These are phyloP conservation scores for Breviolum minutum DNA, from an alignment of 73 alveolate genomes.

Conservation along the genomic window DNA sequence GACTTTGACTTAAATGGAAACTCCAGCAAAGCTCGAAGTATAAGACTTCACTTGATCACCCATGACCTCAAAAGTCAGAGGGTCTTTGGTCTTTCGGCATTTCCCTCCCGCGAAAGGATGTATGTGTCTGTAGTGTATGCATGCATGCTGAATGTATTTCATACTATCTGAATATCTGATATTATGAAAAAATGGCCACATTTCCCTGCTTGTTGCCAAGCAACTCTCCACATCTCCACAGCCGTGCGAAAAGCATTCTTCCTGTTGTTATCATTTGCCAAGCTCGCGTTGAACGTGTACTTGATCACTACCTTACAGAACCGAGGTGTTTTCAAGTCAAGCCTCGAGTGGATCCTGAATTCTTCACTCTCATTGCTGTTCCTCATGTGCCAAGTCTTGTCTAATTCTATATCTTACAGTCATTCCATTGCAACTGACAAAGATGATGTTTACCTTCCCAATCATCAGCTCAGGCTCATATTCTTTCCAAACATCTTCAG, in stretches of 20 bases:
- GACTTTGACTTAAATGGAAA: not conserved
- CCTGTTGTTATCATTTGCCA: slow-evolving; percentile 31
- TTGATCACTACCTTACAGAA: slow-evolving; percentile 32
- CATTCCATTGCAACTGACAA: no score
- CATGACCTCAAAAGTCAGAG: no score
- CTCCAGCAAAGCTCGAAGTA: not conserved
- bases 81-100: no score
- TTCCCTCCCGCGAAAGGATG: no score
- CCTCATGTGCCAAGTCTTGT: no score
- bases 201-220: not conserved
- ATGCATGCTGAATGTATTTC: no score
- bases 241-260: slow-evolving; percentile 88
- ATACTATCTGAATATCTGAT: no score
- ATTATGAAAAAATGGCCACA: not conserved
- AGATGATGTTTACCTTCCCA: no score
- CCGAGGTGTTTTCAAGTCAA: not conserved
- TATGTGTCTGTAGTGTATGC: no score
- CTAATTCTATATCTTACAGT: no score
- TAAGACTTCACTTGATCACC: no score
- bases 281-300: slow-evolving; percentile 54
- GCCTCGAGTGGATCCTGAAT: not conserved
- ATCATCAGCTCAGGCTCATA: not conserved
- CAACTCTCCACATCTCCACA: slow-evolving; percentile 76
- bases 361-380: not conserved
- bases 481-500: slow-evolving; percentile 76